Evolutionary conservation across 495 filamentous ascomycete species (phyloP), one percentile per base, ranked within the genome.

Genomic region (Evernia prunastri): DNA sequence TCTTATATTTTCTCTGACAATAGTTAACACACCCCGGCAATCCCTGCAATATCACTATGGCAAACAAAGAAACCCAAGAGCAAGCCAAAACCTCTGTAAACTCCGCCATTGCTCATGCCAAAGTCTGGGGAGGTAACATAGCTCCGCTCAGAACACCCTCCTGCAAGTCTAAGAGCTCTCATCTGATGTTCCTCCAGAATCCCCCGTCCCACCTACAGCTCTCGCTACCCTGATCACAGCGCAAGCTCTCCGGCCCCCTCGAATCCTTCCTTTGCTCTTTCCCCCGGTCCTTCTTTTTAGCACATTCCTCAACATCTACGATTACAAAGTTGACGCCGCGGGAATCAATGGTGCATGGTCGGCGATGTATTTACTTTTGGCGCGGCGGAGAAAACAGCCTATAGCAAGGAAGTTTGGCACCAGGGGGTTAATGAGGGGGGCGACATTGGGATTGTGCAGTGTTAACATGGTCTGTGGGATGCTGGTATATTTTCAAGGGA

Each of bases 311-410:
- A 93, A 91, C 72, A 72, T 96, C 12, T 82, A 83, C 58, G 85
- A 84, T 40, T 92, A 86, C 82, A 86, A 88, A 72, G 86, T 84
- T 59, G 94, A 97, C 73, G 84, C 83, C 58, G 93, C 91, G 0
- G 94, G 92, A 36, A 80, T 92, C 59, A 89, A 85, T 17, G 91
- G 89, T 23, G 91, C 93, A 5, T 96, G 90, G 85, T 91, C 87
- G 45, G 90, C 87, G 6, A 76, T 96, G 27, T 98, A 97, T 73
- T 77, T 92, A 20, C 74, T 97, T 13, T 78, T 92, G 51, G 92
- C 90, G 29, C 74, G 82, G 64, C 82, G 90, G 61, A 81, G 88
- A 64, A 82, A 80, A 62, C 84, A 83, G 62, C 78, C 75, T 43
- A 75, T 87, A 68, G 76, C 85, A 68, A 82, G 79, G 64, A 87